Evolutionary conservation across 2,329 filamentous ascomycete genomes (phyloP).

Genomic region (Fusarium zealandicum): DNA sequence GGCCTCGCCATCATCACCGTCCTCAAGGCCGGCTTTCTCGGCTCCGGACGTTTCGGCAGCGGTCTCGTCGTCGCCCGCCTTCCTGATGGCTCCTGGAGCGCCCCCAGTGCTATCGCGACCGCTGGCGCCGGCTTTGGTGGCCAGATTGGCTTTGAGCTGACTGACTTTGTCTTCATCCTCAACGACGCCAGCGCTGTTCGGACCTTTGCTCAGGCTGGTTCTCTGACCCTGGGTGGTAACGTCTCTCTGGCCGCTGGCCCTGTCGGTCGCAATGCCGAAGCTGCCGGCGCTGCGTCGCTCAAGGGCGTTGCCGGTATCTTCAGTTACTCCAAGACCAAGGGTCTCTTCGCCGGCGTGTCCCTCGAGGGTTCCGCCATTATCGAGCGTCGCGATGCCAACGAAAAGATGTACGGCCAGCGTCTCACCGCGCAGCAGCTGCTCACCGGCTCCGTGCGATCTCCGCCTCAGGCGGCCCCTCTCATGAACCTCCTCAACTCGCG

Average conservation of each 20-base stretch:
- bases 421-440: constrained; percentile 85
- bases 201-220: constrained; percentile 91
- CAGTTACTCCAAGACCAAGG: constrained; percentile 97
- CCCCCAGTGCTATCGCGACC: constrained; percentile 81
- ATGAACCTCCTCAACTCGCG: constrained; percentile 86
- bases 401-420: constrained; percentile 89
- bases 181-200: constrained; percentile 90
- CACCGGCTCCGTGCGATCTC: constrained; percentile 77
- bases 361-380: constrained; percentile 93
- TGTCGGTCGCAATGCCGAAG: constrained; percentile 92
- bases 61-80: constrained; percentile 83
- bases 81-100: constrained; percentile 80
- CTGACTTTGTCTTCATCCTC: constrained; percentile 97
- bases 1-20: constrained; percentile 87
- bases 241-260: constrained; percentile 95
- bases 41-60: constrained; percentile 81
- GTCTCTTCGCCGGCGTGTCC: constrained; percentile 93
- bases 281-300: constrained; percentile 89
- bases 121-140: constrained; percentile 84
- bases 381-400: constrained; percentile 94
- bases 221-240: constrained; percentile 92
- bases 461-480: constrained; percentile 82
- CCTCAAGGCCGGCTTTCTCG: constrained; percentile 86
- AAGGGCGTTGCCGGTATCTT: constrained; percentile 92
- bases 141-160: constrained; percentile 87